Conservation (phyloP, 139 green algal genomes). For the Desmodesmus armatus region DNA sequence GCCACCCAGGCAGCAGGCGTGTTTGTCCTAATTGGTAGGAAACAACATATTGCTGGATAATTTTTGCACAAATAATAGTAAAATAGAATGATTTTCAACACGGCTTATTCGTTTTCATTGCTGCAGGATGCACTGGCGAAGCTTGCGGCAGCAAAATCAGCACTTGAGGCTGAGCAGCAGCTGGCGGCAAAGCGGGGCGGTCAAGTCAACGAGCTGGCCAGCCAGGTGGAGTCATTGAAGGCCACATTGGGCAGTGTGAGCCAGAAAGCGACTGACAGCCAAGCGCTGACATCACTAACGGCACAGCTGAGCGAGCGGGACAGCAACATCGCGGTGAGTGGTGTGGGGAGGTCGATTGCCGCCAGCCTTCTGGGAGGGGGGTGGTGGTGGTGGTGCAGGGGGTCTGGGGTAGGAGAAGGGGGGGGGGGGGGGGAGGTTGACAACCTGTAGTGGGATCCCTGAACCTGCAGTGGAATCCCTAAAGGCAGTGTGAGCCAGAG, state of each 20-base stretch:
- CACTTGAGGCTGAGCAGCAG: slow-evolving; percentile 16
- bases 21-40: too few species aligned
- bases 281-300: not conserved
- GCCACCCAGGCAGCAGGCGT: too few species aligned
- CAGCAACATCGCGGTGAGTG: not conserved
- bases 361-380: too few species aligned
- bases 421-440: too few species aligned
- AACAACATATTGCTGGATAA: too few species aligned
- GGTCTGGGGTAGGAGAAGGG: too few species aligned
- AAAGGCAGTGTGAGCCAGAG: too few species aligned
- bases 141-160: slow-evolving; percentile 28
- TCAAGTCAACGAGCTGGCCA: slow-evolving; percentile 3
- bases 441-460: too few species aligned
- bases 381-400: too few species aligned
- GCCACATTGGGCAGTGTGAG: slow-evolving; percentile 6
- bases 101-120: not conserved
- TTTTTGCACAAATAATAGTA: too few species aligned
- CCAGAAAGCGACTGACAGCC: not conserved
- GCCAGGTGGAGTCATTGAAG: not conserved
- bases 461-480: too few species aligned
- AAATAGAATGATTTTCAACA: not conserved
- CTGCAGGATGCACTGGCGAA: slow-evolving; percentile 33
- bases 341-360: too few species aligned
- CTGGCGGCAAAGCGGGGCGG: not conserved
- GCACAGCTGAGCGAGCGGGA: slow-evolving; percentile 12